Percentiles rank a stretch among this genome's conserved stretches.
Conservation (phyloP, 192 early-diverging fungal species). For the Coemansia sp. region DNA sequence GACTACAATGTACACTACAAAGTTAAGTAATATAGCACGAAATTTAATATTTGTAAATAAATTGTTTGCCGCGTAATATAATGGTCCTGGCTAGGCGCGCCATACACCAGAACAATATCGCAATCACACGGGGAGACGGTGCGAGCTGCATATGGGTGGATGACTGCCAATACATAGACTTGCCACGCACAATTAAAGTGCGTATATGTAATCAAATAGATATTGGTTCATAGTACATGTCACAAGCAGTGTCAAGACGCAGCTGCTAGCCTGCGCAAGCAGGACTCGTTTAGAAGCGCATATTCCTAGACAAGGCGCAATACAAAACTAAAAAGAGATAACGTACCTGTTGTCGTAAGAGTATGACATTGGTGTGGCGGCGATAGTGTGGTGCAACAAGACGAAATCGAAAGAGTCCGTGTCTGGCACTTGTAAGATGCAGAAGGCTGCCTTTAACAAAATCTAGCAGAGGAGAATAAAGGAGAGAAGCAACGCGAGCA, state of each 20-base stretch:
- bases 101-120: constrained; percentile 2
- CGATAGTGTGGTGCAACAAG: not conserved
- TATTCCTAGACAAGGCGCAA: not conserved
- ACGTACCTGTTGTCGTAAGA: constrained; percentile 51
- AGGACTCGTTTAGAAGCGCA: not conserved
- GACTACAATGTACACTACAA: constrained; percentile 27
- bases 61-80: not conserved
- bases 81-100: not conserved
- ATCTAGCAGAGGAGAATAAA: not conserved
- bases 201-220: not conserved
- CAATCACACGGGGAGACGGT: not conserved
- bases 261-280: not conserved
- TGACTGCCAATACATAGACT: not conserved
- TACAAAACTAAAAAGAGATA: not conserved
- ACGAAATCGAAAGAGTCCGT: not conserved
- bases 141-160: not conserved
- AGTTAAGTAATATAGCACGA: not conserved
- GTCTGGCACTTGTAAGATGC: not conserved
- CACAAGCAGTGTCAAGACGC: not conserved
- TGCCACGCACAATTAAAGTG: constrained; percentile 5
- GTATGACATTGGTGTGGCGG: constrained; percentile 33
- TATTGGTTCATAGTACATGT: not conserved
- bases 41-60: constrained; percentile 13
- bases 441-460: not conserved
- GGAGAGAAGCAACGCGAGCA: constrained; percentile 1